These are phyloP conservation scores for Mallotus nudiflorus DNA, from an alignment of 345 rosid genomes.

Conservation along the genomic window DNA sequence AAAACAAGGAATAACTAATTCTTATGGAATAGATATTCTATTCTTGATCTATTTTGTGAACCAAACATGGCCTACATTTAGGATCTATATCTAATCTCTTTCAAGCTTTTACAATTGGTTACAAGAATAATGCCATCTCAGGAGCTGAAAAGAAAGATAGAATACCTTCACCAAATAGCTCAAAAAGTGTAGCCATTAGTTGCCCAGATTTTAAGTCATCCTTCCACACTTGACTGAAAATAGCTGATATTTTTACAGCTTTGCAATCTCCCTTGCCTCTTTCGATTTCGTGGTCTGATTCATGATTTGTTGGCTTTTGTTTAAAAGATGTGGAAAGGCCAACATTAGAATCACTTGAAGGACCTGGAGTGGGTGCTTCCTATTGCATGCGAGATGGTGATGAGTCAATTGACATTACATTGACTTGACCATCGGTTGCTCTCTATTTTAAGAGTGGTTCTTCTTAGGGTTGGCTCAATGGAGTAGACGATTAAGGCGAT, in stretches of 20 bases:
- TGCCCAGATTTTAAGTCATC: constrained; percentile 72
- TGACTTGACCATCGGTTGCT: constrained; percentile 51
- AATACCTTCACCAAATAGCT: constrained; percentile 69
- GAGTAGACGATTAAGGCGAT: no score
- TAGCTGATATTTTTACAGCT: constrained; percentile 46
- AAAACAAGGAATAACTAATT: no score
- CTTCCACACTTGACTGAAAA: constrained; percentile 68
- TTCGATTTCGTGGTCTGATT: constrained; percentile 24
- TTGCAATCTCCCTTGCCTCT: constrained; percentile 29
- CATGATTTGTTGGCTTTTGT: constrained; percentile 30
- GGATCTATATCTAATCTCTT: no score
- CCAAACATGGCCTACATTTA: no score
- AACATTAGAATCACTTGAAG: constrained; percentile 34
- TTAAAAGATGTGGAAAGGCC: constrained; percentile 43
- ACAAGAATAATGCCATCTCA: constrained; percentile 73
- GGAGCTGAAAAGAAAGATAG: constrained; percentile 76
- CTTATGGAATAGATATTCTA: no score
- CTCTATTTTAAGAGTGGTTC: constrained; percentile 55
- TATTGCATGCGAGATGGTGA: constrained; percentile 41
- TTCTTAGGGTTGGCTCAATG: no score
- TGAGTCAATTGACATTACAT: constrained; percentile 25
- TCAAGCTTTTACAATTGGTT: constrained; percentile 9
- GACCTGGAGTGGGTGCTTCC: constrained; percentile 34
- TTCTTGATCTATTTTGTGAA: no score
- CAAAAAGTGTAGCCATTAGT: constrained; percentile 57